Evolutionary conservation across 2,329 filamentous ascomycete species (phyloP).

Genomic region (Alternaria angustiovoidea): DNA sequence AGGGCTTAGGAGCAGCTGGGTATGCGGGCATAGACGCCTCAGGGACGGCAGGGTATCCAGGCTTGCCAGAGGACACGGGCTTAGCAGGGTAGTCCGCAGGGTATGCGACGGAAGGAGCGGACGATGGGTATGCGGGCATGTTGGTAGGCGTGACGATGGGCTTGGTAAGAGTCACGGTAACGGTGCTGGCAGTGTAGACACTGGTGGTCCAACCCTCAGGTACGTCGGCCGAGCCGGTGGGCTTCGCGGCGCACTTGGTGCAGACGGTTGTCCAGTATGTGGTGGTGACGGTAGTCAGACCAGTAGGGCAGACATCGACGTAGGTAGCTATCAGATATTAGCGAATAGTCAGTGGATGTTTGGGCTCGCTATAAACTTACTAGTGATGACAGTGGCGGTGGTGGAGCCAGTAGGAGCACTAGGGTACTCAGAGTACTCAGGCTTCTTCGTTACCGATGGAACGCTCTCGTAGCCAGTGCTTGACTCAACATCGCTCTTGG

Average conservation of each 20-base stretch:
- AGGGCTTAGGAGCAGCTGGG: slow-evolving; percentile 4
- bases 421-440: slow-evolving; percentile 20
- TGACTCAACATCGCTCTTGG: slow-evolving; percentile 12
- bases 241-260: slow-evolving; percentile 26
- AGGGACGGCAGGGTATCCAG: slow-evolving; percentile 9
- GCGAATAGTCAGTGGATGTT: neutral
- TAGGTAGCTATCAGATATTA: slow-evolving; percentile 31
- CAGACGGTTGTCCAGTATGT: slow-evolving; percentile 43
- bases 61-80: slow-evolving; percentile 18
- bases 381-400: slow-evolving; percentile 28
- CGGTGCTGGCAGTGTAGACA: slow-evolving; percentile 39
- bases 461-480: slow-evolving; percentile 15
- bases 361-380: slow-evolving; percentile 15
- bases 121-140: slow-evolving; percentile 25
- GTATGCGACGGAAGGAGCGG: slow-evolving; percentile 14
- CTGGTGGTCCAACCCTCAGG: slow-evolving; percentile 46
- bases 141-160: slow-evolving; percentile 31
- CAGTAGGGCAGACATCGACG: slow-evolving; percentile 48
- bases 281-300: slow-evolving; percentile 44
- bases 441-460: slow-evolving; percentile 27
- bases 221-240: slow-evolving; percentile 28
- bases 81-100: slow-evolving; percentile 16
- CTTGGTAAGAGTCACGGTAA: slow-evolving; percentile 46
- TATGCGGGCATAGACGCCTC: slow-evolving; percentile 11
- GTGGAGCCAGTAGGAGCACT: slow-evolving; percentile 19